Evolutionary conservation across 1,139 yeast species (phyloP), one percentile per base, ranked within the genome.

Genomic region (Saccharomyces pastorianus): DNA sequence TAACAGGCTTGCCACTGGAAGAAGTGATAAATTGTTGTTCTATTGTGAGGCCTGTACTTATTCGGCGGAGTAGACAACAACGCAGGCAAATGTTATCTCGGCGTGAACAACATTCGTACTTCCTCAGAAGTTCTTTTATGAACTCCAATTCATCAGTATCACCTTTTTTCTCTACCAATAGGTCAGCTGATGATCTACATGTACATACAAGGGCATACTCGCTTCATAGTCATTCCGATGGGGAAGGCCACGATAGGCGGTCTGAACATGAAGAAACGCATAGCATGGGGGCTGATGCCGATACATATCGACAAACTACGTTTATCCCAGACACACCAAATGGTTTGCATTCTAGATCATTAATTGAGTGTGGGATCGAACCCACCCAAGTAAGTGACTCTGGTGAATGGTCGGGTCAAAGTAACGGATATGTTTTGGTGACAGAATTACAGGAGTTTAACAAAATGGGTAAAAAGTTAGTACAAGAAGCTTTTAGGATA

Each of bases 11-110:
- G 32, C 46, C 64, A 11, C 51, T 55, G 13, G 56, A 54, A 23
- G 67, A 65, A 48, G 53, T 65, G 9, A 57, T 54, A 13, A 56
- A 61, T 52, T 64, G 68, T 53, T 60, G 65, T 44, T 59, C 63
- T 7, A 60, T 65, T 9, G 63, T 63, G n/a, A 58, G 67, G 41
- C 61, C 65, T 6, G 55, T 64, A 0, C 49, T 64, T 2, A 57
- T 58, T 13, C 59, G 60, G 38, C 57, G 59, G 48, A 53, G 56
- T 49, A 52, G 62, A 47, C 48, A 54, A 29, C 61, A 58, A 49
- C 50, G 52, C 7, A 47, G 51, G 23, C 46, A 50, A 5, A 48
- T 47, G n/a, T 48, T 49, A 46, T 38, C 53, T 17, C 44, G 47
- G 5, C 47, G 32, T 38, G 25, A 38, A 17, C 44, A 17, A 25